phyloP scores from a whole-genome alignment of 495 filamentous ascomycete species.

The Aspergillus haitiensis region DNA sequence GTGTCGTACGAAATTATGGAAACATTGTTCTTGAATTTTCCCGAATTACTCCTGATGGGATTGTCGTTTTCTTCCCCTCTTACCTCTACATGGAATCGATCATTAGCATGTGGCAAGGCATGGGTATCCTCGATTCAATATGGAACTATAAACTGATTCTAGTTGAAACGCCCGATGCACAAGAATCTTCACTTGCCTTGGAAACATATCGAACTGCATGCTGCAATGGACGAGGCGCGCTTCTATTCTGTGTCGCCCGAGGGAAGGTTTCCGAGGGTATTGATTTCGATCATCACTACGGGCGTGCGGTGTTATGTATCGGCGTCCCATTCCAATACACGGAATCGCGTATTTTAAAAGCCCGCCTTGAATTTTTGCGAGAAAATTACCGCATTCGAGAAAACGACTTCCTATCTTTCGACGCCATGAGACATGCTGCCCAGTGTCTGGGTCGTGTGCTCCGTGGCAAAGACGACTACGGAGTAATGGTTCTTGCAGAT shows the following conservation, averaged over 20 bases:
- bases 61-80: slow-evolving; percentile 98
- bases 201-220: slow-evolving; percentile 98
- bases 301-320: slow-evolving; percentile 93
- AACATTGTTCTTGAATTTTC: slow-evolving; percentile 89
- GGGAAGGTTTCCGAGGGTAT: slow-evolving; percentile 98
- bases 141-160: slow-evolving; percentile 99
- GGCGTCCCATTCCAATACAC: slow-evolving; percentile 99
- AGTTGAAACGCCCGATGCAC: slow-evolving; percentile 95
- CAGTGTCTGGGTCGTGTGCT: slow-evolving; percentile 96
- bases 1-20: slow-evolving; percentile 93
- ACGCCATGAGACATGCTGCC: slow-evolving; percentile 96
- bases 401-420: slow-evolving; percentile 98
- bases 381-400: slow-evolving; percentile 97
- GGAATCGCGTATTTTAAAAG: slow-evolving; percentile 94
- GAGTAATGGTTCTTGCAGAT: slow-evolving; percentile 97
- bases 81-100: slow-evolving; percentile 99
- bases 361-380: slow-evolving; percentile 89
- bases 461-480: slow-evolving; percentile 97
- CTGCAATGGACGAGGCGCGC: slow-evolving; percentile 91
- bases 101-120: slow-evolving; percentile 98
- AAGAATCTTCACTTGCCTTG: slow-evolving; percentile 92
- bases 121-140: slow-evolving; percentile 94
- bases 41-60: slow-evolving; percentile 90
- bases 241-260: slow-evolving; percentile 90
- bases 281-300: slow-evolving; percentile 99